Evolutionary conservation across 257 asterid genomes (phyloP).

Genomic region (Nicotiana attenuata): DNA sequence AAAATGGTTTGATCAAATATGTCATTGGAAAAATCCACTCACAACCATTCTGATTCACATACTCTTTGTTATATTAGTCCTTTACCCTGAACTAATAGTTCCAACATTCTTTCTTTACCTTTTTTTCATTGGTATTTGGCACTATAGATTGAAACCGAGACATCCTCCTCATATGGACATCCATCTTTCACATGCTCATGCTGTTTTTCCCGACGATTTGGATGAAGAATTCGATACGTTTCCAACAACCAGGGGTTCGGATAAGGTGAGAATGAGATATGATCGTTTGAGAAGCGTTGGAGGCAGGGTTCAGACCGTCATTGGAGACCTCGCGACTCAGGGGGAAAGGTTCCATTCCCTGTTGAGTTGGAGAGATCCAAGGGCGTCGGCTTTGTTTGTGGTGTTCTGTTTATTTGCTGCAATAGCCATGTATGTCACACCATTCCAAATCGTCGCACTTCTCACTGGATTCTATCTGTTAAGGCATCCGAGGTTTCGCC

Average conservation of each 20-base stretch:
- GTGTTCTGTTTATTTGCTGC: slow-evolving; percentile 55
- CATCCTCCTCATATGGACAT: slow-evolving; percentile 93
- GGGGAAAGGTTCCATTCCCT: slow-evolving; percentile 65
- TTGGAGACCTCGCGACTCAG: slow-evolving; percentile 80
- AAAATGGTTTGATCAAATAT: slow-evolving; percentile 67
- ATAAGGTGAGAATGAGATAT: slow-evolving; percentile 59
- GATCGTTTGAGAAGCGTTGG: slow-evolving; percentile 72
- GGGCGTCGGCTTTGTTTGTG: slow-evolving; percentile 72
- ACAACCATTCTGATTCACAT: slow-evolving; percentile 72
- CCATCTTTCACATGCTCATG: slow-evolving; percentile 62
- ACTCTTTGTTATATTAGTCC: slow-evolving; percentile 45
- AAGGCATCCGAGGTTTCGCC: slow-evolving; percentile 70
- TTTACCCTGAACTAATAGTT: slow-evolving; percentile 55
- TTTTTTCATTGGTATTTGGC: slow-evolving; percentile 62
- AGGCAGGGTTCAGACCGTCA: slow-evolving; percentile 66
- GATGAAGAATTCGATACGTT: slow-evolving; percentile 81
- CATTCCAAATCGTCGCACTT: slow-evolving; percentile 47
- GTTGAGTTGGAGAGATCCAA: slow-evolving; percentile 74
- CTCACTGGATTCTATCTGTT: slow-evolving; percentile 43
- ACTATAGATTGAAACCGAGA: slow-evolving; percentile 64
- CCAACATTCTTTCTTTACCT: slow-evolving; percentile 72
- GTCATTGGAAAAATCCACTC: slow-evolving; percentile 79
- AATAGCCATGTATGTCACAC: slow-evolving; percentile 51
- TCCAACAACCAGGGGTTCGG: slow-evolving; percentile 52
- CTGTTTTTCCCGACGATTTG: slow-evolving; percentile 46